Conservation (phyloP, 2,329 filamentous ascomycete genomes). For the Cercospora sp. region DNA sequence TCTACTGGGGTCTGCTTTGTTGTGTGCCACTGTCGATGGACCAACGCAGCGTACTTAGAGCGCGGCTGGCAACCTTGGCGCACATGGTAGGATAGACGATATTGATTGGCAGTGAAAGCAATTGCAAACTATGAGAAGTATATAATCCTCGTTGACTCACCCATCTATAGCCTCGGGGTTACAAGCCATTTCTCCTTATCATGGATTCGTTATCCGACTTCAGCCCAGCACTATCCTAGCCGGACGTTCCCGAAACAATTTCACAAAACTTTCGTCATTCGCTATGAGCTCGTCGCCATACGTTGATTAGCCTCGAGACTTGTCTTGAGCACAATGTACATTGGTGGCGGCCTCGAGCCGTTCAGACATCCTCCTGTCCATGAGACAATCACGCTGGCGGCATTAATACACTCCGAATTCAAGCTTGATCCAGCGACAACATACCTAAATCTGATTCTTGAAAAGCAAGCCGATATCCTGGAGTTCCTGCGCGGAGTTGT, state of each 20-base stretch:
- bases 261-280: not conserved
- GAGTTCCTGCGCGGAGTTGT: constrained; percentile 15
- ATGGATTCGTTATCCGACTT: not conserved
- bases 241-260: not conserved
- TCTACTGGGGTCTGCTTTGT: not conserved
- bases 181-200: not conserved
- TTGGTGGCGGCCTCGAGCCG: constrained; percentile 10
- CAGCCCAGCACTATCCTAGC: not conserved
- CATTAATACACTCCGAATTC: constrained; percentile 10
- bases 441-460: constrained; percentile 6
- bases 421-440: constrained; percentile 9
- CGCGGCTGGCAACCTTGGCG: not conserved
- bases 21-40: not conserved
- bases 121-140: constrained; percentile 1
- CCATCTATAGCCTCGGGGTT: not conserved
- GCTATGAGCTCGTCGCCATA: not conserved
- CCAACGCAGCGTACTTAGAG: not conserved
- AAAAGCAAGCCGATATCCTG: constrained; percentile 6
- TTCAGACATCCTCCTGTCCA: constrained; percentile 12
- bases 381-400: constrained; percentile 11
- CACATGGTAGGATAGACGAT: not conserved
- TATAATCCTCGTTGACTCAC: not conserved
- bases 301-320: not conserved
- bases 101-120: not conserved
- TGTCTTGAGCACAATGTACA: constrained; percentile 8